Conservation (phyloP, 768 basidiomycete genomes). For the Phlebiopsis flavidoalba region DNA sequence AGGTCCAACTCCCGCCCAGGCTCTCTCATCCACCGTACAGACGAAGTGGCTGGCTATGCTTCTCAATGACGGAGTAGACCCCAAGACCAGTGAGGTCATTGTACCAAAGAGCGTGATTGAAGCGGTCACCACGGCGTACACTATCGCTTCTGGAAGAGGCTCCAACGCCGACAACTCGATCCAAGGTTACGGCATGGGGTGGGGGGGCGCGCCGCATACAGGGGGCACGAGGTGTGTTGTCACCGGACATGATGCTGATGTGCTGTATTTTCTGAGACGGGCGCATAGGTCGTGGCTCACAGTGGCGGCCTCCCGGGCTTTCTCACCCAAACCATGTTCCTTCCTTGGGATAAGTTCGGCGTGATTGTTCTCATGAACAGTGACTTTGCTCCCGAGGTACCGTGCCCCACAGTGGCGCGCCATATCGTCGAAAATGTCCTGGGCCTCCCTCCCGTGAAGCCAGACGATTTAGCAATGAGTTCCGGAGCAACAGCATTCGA, state of each 20-base stretch:
- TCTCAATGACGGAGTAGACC: constrained; percentile 29
- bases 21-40: neutral
- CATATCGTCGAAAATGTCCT: neutral
- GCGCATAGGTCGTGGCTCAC: neutral
- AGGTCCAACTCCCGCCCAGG: constrained; percentile 1
- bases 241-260: neutral
- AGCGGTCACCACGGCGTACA: constrained; percentile 27
- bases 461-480: neutral
- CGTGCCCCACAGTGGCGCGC: neutral
- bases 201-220: constrained; percentile 35
- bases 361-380: neutral
- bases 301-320: neutral
- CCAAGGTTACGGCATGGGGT: constrained; percentile 38
- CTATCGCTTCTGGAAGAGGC: constrained; percentile 18
- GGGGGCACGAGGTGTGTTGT: constrained; percentile 33
- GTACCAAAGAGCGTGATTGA: constrained; percentile 27
- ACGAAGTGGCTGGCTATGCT: constrained; percentile 33
- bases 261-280: neutral
- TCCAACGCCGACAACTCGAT: constrained; percentile 21
- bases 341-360: neutral
- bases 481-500: neutral
- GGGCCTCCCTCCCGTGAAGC: neutral
- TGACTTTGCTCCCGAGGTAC: neutral
- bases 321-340: neutral
- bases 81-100: constrained; percentile 25